Evolutionary conservation across 164 flowering plant species (phyloP).

Genomic region (Warburgia ugandensis): DNA sequence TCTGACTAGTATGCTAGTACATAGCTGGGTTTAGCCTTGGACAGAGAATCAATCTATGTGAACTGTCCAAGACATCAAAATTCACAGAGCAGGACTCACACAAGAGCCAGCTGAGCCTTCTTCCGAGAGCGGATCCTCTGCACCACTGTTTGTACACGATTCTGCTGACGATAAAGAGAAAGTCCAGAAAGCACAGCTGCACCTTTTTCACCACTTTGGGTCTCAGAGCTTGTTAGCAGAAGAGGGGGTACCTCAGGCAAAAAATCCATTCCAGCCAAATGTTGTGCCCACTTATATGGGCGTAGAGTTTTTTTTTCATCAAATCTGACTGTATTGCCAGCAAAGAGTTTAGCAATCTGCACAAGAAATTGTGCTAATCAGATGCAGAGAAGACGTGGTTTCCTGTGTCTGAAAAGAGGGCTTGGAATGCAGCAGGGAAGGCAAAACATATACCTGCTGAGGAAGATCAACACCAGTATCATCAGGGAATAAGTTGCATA

Average conservation of each 20-base stretch:
- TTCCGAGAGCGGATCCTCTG: too few species aligned
- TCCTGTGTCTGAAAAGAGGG: too few species aligned
- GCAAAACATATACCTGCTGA: slow-evolving; percentile 54
- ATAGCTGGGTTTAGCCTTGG: too few species aligned
- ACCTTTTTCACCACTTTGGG: slow-evolving; percentile 39
- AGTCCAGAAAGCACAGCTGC: slow-evolving; percentile 61
- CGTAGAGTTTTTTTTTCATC: slow-evolving; percentile 65
- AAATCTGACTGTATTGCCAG: slow-evolving; percentile 43
- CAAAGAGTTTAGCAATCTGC: slow-evolving; percentile 77
- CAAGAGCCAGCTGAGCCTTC: slow-evolving; percentile 91
- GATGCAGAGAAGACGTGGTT: too few species aligned
- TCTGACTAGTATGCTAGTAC: slow-evolving; percentile 23
- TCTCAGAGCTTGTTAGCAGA: slow-evolving; percentile 34
- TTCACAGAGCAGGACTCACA: slow-evolving; percentile 79
- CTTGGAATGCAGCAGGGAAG: too few species aligned
- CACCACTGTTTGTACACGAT: slow-evolving; percentile 76
- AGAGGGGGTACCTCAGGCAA: slow-evolving; percentile 81
- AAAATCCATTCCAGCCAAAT: slow-evolving; percentile 91
- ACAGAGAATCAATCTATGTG: too few species aligned
- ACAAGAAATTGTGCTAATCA: too few species aligned
- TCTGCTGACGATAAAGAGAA: slow-evolving; percentile 78
- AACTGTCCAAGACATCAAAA: slow-evolving; percentile 19
- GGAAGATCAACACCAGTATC: slow-evolving; percentile 93
- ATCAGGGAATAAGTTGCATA: slow-evolving; percentile 92
- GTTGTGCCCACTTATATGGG: slow-evolving; percentile 98